Base-by-base conservation (phyloP, 208 protist genomes). In the Trypanosoma caninum region DNA sequence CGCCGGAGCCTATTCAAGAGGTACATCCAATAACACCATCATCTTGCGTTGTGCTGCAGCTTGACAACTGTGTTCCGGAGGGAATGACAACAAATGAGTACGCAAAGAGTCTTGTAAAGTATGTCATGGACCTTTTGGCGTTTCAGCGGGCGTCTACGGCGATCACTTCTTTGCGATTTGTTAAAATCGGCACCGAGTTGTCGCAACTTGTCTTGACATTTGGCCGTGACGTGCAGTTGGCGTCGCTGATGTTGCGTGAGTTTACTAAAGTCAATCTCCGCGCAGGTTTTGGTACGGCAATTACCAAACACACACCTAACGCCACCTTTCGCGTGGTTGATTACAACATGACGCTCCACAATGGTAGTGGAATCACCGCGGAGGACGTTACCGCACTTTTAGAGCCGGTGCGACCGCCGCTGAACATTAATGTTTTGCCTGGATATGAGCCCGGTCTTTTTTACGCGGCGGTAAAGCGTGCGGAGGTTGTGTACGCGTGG, bases 241-340 rank as follows among this genome's bases (percentile, higher is more conserved):
- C 88, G 20, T 55, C 57, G 10, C 52, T 47, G 33, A 44, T 95
- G 50, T 55, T 95, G 48, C 61, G 71, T 4, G 63, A 83, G 46
- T 35, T 95, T 54, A 63, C 74, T 51, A 70, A 57, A 3, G 80
- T 72, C n/a, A 78, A 78, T 5, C 67, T 95, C 10, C 58, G 42
- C 3, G 85, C 82, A 6, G 65, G 80, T 38, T 92, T 78, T 69
- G 84, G 80, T 13, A 72, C 60, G 45, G 70, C 74, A 4, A 52
- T 83, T 23, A 56, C 65, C 2, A 55, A 78, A 33, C 38, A 76
- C 34, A 57, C 67, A 3, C 82, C 87, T 9, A 84, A 81, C 50
- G 87, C 87, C n/a, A 94, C 87, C 20, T 94, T 94, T 54, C 69
- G 75, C 13, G 65, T 94, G 13, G 70, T 75, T 10, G 87, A 94